Evolutionary conservation across 2,329 filamentous ascomycete genomes (phyloP).

Genomic region (Venturiaceae sp.): DNA sequence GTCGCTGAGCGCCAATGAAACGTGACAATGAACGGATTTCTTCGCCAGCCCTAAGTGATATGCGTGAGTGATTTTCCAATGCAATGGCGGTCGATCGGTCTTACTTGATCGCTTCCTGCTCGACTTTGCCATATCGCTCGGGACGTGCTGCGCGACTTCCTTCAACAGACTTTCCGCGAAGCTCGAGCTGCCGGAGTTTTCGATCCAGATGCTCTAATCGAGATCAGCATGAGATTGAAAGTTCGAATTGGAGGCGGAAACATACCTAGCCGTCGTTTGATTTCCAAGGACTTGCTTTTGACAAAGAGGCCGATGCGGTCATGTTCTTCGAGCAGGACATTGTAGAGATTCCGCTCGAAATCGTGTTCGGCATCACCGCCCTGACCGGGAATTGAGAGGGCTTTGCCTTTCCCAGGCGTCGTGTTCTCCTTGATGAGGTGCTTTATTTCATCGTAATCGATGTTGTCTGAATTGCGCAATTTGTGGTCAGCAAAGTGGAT

Average conservation of each 20-base stretch:
- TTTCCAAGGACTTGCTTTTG: constrained; percentile 69
- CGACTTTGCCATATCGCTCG: constrained; percentile 6
- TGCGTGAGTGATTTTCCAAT: not conserved
- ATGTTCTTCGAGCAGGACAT: constrained; percentile 64
- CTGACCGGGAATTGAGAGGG: constrained; percentile 66
- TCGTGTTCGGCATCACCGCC: constrained; percentile 42
- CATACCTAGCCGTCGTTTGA: constrained; percentile 59
- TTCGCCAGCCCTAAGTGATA: constrained; percentile 46
- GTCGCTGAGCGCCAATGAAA: constrained; percentile 63
- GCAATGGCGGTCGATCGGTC: not conserved
- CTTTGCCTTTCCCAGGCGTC: constrained; percentile 56
- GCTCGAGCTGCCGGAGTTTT: not conserved
- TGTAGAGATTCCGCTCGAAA: constrained; percentile 65
- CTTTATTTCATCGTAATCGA: constrained; percentile 84
- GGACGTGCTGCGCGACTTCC: not conserved
- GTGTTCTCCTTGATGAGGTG: constrained; percentile 75
- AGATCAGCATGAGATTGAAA: not conserved
- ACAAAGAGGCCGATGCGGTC: constrained; percentile 71
- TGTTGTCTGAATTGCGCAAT: constrained; percentile 51
- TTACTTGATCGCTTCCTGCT: constrained; percentile 8
- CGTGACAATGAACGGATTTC: constrained; percentile 62
- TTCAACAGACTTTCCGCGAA: not conserved
- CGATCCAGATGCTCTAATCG: constrained; percentile 6
- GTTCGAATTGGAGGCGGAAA: constrained; percentile 11
- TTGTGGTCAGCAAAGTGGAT: not conserved